Base-by-base conservation (phyloP, 805 yeast genomes). In the Komagataella populi region DNA sequence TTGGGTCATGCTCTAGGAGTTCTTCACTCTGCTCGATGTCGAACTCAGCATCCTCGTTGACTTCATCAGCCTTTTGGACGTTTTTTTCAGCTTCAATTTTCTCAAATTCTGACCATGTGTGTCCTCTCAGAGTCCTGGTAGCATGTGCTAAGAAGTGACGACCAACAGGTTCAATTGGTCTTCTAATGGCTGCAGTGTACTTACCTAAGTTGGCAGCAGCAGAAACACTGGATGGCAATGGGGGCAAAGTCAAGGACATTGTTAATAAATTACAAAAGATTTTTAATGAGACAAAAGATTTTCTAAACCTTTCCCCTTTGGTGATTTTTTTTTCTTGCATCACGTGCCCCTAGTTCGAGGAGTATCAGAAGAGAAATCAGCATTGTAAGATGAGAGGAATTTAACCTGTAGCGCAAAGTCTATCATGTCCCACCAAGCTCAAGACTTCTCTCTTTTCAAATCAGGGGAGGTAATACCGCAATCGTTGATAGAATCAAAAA, bases 31-130 rank as follows among this genome's bases (percentile, higher is more conserved):
- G 84, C 53, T 81, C 88, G 57, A 83, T 90, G 56, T 81, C 84
- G 62, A 89, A 95, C 51, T 77, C 81, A 53, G 78, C 81, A 51
- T 80, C 86, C 54, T 77, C 80, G 53, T 66, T 70, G 55, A 77
- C 64, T 59, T 78, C 84, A 60, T 86, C 95, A 55, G 80, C 79
- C 52, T 70, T 70, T 61, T 77, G 76, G 62, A 86, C 95, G 69
- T 87, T 87, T 70, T 80, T 82, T 65, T 84, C 95, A 55, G 96
- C 96, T 76, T 90, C 95, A 59, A 89, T 73, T 67, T 85, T 83
- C 72, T 93, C 99, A 64, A 80, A 93, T 71, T 93, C 98, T 52
- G 97, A 88, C 96, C 97, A 93, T 49, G 98, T 88, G 73, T 95
- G 96, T 67, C 96, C 96, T 72, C 96, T 83, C 60, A 90, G 76